Percentiles rank a stretch among this genome's conserved stretches.
phyloP scores from a whole-genome alignment of 257 asterid species.

The Nicotiana paniculata region DNA sequence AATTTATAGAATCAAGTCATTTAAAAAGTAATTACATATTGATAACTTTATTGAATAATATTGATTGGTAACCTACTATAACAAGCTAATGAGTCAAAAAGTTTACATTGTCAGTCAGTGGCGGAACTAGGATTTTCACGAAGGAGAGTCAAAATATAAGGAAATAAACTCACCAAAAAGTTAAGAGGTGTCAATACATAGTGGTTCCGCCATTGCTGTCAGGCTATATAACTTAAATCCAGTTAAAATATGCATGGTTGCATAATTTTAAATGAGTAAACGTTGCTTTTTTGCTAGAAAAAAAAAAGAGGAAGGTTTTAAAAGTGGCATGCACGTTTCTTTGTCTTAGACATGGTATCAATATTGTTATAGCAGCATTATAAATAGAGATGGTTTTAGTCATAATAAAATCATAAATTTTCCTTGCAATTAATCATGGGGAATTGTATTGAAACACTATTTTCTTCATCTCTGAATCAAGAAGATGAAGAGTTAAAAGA shows the following conservation, averaged over 20 bases:
- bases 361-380: not conserved
- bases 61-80: too few relatives aligned
- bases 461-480: constrained; percentile 7
- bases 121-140: too few relatives aligned
- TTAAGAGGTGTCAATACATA: too few relatives aligned
- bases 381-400: not conserved
- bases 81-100: too few relatives aligned
- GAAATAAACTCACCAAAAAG: too few relatives aligned
- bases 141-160: too few relatives aligned
- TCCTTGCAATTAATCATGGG: constrained; percentile 11
- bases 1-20: too few relatives aligned
- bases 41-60: too few relatives aligned
- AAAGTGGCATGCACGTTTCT: not conserved
- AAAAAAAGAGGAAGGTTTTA: not conserved
- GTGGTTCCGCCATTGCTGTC: too few relatives aligned
- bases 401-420: not conserved
- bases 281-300: not conserved
- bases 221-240: too few relatives aligned
- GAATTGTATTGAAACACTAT: constrained; percentile 14
- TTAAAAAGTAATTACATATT: too few relatives aligned
- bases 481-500: constrained; percentile 1
- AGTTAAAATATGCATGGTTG: constrained; percentile 3
- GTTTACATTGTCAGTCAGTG: too few relatives aligned
- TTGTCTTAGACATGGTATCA: not conserved
- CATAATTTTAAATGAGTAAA: not conserved